Percentiles rank a stretch among this genome's conserved stretches.
These are phyloP conservation scores for Tylopilus sp. DNA, from an alignment of 768 basidiomycete genomes.

Conservation along the genomic window DNA sequence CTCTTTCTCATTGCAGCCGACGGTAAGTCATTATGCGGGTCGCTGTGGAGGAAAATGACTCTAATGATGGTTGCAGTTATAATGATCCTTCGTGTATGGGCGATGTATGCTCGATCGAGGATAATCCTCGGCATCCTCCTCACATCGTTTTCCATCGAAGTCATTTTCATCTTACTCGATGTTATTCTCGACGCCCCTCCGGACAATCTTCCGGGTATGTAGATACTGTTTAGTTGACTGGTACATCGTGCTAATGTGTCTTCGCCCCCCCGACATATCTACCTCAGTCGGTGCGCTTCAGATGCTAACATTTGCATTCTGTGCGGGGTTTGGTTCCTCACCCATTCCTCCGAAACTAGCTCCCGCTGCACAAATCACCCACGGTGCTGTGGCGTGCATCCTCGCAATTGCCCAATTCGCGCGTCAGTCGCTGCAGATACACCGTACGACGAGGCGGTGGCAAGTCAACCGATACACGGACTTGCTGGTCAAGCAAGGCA, in stretches of 20 bases:
- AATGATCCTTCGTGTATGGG: not conserved
- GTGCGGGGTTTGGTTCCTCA: not conserved
- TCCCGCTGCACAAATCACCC: too few relatives aligned
- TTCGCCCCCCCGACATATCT: too few relatives aligned
- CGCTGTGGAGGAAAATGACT: not conserved
- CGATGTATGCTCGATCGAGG: not conserved
- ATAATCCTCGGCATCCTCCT: not conserved
- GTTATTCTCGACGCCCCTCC: not conserved
- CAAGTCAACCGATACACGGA: not conserved
- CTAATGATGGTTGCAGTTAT: not conserved
- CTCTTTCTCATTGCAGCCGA: not conserved
- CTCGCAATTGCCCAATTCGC: not conserved
- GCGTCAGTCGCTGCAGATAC: not conserved
- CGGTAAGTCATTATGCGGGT: not conserved
- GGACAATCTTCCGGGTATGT: not conserved
- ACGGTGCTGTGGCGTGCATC: not conserved
- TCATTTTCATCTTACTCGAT: not conserved
- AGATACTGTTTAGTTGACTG: not conserved
- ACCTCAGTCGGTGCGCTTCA: not conserved
- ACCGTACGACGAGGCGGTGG: not conserved
- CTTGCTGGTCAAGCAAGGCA: not conserved
- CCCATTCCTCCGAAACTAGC: not conserved
- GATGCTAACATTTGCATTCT: not conserved
- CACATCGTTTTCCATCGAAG: not conserved
- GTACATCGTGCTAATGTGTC: not conserved